phyloP scores from a whole-genome alignment of 2,329 filamentous ascomycete species.

The Polychaeton citri region DNA sequence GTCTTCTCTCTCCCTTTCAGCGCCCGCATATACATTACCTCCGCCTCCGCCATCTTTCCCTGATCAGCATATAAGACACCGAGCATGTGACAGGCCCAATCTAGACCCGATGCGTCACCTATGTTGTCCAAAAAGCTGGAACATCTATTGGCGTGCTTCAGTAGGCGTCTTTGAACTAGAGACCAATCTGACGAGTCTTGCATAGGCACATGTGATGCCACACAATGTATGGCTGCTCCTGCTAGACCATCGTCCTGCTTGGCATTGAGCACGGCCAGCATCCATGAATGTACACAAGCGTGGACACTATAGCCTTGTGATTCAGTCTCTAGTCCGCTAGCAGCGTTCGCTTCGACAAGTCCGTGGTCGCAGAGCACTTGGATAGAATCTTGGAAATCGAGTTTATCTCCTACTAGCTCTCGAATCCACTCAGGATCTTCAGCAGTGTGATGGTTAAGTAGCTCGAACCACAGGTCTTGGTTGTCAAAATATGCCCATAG shows the following conservation, averaged over 20 bases:
- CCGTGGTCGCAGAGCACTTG: constrained; percentile 18
- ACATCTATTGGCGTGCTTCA: background rate
- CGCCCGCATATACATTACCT: no score
- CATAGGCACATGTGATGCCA: background rate
- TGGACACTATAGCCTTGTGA: constrained; percentile 22
- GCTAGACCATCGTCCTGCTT: constrained; percentile 7
- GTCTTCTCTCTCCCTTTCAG: no score
- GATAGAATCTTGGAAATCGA: constrained; percentile 17
- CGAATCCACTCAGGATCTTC: constrained; percentile 13
- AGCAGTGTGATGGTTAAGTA: constrained; percentile 9
- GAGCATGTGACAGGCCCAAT: no score
- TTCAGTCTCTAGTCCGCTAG: constrained; percentile 3
- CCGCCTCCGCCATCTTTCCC: no score
- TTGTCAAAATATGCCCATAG: constrained; percentile 17
- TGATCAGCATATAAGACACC: no score
- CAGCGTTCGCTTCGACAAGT: constrained; percentile 14
- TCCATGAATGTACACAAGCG: constrained; percentile 21
- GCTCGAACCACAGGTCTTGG: constrained; percentile 15
- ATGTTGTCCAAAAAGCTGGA: background rate
- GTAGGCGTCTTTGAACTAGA: background rate
- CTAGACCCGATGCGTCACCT: no score
- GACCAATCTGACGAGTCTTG: background rate
- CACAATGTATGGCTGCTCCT: background rate
- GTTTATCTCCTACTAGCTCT: constrained; percentile 11
- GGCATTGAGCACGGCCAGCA: constrained; percentile 15